Base-by-base conservation (phyloP, 2,329 filamentous ascomycete genomes). In the Chaetomium olivaceum region DNA sequence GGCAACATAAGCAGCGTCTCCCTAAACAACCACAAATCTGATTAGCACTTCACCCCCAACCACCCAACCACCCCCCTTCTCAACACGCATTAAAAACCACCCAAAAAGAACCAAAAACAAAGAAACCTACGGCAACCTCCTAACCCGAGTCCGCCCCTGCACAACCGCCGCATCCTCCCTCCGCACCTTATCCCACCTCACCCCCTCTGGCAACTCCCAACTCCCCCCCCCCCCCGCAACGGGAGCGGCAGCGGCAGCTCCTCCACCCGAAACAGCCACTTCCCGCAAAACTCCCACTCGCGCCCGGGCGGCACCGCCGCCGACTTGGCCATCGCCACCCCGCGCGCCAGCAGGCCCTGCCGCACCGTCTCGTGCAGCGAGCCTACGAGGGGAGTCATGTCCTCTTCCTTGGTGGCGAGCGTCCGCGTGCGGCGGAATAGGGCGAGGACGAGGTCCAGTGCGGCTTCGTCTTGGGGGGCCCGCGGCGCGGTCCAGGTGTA, bases 151-250 rank as follows among this genome's bases (percentile, higher is more conserved):
- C 59, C 86, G 73, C 2, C 79, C 79, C 33, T 84, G 74, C 6
- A 89, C 84, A n/a, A 87, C 72, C 8, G 75, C 75, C 8, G 87
- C 83, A 72, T 91, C 86, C 67, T 79, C 76, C n/a, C 75, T 71
- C 11, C 77, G 74, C 1, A 89, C 78, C 1, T 71, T 68, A 6
- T 81, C 85, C 87, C 88, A 92, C 8, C 73, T 55, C 75, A 91
- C 77, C 0, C 81, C 85, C 0, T 77, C 68, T 0, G 81, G 81
- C 21, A 85, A 14, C 69, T 61, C 51, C 21, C 57, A 29, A 46
- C 58, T 56, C n/a, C 60, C 36, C 33, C 60, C n/a, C n/a, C n/a
- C n/a, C n/a, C n/a, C n/a, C n/a, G n/a, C n/a, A n/a, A n/a, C n/a
- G n/a, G n/a, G n/a, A n/a, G n/a, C n/a, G n/a, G 12, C 3, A 4